Conservation (phyloP, 2,329 filamentous ascomycete genomes). For the Penicillium crustosum region DNA sequence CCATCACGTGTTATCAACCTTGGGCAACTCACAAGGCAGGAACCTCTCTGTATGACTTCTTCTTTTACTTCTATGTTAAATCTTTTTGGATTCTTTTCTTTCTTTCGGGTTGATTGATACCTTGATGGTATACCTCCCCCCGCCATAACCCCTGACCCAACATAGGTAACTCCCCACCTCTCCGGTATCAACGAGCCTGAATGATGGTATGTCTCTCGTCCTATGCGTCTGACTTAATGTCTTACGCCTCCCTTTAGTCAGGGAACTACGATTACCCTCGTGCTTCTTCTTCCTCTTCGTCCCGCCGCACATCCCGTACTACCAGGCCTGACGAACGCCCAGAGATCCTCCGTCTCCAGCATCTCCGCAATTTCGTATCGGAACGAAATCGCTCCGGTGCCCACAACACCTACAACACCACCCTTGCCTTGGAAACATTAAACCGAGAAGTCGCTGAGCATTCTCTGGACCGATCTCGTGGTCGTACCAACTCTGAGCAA, state of each 20-base stretch:
- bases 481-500: constrained; percentile 29
- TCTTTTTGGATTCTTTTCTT: neutral
- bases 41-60: neutral
- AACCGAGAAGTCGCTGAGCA: constrained; percentile 42
- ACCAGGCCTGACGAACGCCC: constrained; percentile 25
- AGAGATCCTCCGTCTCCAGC: constrained; percentile 32
- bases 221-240: constrained; percentile 8
- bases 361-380: constrained; percentile 43
- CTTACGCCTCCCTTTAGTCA: constrained; percentile 33
- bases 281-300: constrained; percentile 41
- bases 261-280: constrained; percentile 46
- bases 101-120: neutral
- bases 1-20: constrained; percentile 21
- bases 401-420: constrained; percentile 29
- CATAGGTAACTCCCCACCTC: neutral
- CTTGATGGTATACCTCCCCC: neutral
- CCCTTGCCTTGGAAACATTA: constrained; percentile 40
- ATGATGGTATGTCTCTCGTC: constrained; percentile 26
- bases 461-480: constrained; percentile 27
- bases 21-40: constrained; percentile 3
- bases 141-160: constrained; percentile 1
- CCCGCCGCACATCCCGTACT: constrained; percentile 27
- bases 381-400: constrained; percentile 34
- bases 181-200: constrained; percentile 7
- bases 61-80: neutral